Conservation (phyloP, 139 green algal genomes). For the Micractinium sp. region DNA sequence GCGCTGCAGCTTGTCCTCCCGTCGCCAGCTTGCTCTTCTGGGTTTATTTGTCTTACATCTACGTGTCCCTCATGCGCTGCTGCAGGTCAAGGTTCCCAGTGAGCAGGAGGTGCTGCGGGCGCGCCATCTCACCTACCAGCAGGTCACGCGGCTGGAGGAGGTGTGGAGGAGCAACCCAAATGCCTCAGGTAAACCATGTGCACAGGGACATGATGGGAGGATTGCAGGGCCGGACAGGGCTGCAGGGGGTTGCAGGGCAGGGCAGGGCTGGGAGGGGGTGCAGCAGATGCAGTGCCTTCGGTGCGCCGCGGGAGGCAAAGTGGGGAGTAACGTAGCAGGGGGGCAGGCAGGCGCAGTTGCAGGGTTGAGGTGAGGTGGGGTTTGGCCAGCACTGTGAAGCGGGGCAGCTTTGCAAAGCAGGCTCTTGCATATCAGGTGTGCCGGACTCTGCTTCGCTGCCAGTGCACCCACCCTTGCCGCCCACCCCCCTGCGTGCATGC, state of each 20-base stretch:
- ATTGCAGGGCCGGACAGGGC: neutral
- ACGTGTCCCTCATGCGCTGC: neutral
- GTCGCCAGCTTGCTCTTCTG: no score
- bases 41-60: no score
- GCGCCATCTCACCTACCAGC: slow-evolving; percentile 71
- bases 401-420: neutral
- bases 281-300: neutral
- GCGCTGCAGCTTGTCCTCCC: no score
- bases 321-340: no score
- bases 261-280: neutral
- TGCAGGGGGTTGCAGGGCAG: neutral
- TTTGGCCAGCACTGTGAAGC: neutral
- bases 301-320: no score
- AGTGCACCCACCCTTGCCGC: no score
- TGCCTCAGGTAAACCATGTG: slow-evolving; percentile 9
- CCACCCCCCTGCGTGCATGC: neutral
- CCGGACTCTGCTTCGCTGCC: neutral
- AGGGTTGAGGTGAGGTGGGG: no score
- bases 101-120: slow-evolving; percentile 74
- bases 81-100: slow-evolving; percentile 66
- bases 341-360: no score
- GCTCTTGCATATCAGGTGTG: neutral
- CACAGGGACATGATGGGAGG: no score
- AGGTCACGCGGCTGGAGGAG: slow-evolving; percentile 82
- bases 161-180: slow-evolving; percentile 86